Evolutionary conservation across 805 yeast genomes (phyloP).

Genomic region (Ogataea philodendri): DNA sequence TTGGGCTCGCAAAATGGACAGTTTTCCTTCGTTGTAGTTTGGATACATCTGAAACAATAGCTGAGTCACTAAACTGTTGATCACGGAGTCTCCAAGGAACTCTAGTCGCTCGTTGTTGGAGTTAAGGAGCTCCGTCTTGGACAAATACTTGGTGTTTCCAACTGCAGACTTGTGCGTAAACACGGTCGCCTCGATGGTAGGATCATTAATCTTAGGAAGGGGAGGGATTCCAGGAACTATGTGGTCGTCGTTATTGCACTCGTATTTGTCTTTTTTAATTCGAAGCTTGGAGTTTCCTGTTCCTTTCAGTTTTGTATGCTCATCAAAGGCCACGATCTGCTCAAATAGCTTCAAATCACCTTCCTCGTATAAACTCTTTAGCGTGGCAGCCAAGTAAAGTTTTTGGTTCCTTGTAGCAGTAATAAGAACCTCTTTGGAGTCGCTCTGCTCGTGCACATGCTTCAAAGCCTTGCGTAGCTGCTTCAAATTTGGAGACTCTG

Average conservation of each 20-base stretch:
- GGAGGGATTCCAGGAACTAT: constrained; percentile 65
- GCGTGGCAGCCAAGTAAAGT: constrained; percentile 55
- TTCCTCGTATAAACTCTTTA: constrained; percentile 52
- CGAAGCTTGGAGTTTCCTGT: constrained; percentile 16
- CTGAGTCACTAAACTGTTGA: constrained; percentile 69
- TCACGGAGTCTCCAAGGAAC: constrained; percentile 84
- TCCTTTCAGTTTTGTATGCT: constrained; percentile 23
- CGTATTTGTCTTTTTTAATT: constrained; percentile 8
- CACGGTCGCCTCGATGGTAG: constrained; percentile 60
- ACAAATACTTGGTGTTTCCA: constrained; percentile 53
- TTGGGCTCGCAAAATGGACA: constrained; percentile 66
- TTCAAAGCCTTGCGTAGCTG: constrained; percentile 38
- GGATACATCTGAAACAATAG: constrained; percentile 68
- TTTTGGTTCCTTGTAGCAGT: constrained; percentile 53
- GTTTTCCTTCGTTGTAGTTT: constrained; percentile 71
- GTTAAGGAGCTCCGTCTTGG: constrained; percentile 54
- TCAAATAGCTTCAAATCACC: constrained; percentile 55
- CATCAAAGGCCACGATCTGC: constrained; percentile 45
- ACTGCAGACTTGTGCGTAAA: constrained; percentile 79
- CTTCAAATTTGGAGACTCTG: constrained; percentile 54
- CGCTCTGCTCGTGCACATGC: constrained; percentile 4
- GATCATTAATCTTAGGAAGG: constrained; percentile 64
- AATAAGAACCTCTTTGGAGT: constrained; percentile 42
- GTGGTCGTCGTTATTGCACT: not conserved
- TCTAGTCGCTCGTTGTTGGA: constrained; percentile 85